Conservation (phyloP, 2,329 filamentous ascomycete species). For the Cordyceps cateniannulata region DNA sequence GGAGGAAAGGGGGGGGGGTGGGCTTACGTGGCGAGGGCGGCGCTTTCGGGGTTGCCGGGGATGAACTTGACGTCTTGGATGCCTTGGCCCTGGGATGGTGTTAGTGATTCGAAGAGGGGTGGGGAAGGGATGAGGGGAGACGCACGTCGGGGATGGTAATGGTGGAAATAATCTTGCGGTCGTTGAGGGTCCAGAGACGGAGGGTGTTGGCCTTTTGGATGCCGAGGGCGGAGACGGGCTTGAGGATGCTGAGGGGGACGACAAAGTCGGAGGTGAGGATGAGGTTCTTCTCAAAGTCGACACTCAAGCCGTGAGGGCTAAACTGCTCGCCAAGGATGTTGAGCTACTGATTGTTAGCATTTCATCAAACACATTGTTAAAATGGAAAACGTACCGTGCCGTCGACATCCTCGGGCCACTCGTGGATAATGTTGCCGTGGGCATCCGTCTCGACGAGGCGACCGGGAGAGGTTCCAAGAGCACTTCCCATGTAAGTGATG, state of each 20-base stretch:
- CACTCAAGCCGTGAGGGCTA: slow-evolving; percentile 51
- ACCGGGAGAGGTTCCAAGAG: slow-evolving; percentile 50
- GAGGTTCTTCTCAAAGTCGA: slow-evolving; percentile 51
- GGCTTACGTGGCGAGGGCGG: slow-evolving; percentile 49
- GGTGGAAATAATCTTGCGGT: slow-evolving; percentile 50
- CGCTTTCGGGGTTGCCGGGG: slow-evolving; percentile 50
- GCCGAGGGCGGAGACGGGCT: slow-evolving; percentile 42
- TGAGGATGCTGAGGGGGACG: slow-evolving; percentile 53
- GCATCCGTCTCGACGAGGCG: slow-evolving; percentile 55
- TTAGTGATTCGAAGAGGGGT: slow-evolving; percentile 2
- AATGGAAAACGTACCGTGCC: slow-evolving; percentile 23
- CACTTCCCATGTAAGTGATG: slow-evolving; percentile 56
- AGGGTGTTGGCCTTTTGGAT: slow-evolving; percentile 51
- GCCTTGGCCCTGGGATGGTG: slow-evolving; percentile 38
- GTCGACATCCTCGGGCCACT: slow-evolving; percentile 53
- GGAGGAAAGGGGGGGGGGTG: background rate
- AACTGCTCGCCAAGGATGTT: slow-evolving; percentile 56
- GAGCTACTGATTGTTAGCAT: slow-evolving; percentile 21
- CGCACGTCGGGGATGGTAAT: slow-evolving; percentile 52
- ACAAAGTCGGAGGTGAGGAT: slow-evolving; percentile 59
- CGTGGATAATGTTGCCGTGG: slow-evolving; percentile 53
- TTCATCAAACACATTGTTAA: too few relatives aligned
- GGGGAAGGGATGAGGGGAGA: background rate
- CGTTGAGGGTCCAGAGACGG: slow-evolving; percentile 50
- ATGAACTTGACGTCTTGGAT: slow-evolving; percentile 63